Evolutionary conservation across 2,329 filamentous ascomycete species (phyloP).

Genomic region (Calonectria ilicicola): DNA sequence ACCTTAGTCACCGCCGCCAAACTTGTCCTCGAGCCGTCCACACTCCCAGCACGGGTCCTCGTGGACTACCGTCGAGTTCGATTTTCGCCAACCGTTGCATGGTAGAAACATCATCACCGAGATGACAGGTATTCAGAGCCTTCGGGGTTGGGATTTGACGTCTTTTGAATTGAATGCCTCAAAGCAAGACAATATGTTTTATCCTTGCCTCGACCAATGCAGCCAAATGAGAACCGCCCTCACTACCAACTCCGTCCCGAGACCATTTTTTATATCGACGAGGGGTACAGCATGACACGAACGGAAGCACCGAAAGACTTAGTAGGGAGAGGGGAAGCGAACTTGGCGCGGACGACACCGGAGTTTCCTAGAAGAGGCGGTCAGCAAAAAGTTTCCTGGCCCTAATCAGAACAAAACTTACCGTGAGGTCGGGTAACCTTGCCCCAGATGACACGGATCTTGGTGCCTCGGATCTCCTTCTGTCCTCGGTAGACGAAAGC

Average conservation of each 20-base stretch:
- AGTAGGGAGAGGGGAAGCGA: slow-evolving; percentile 94
- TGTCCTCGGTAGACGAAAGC: slow-evolving; percentile 98
- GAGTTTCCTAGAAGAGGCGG: slow-evolving; percentile 79
- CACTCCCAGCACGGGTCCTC: slow-evolving; percentile 42
- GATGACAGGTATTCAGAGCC: slow-evolving; percentile 39
- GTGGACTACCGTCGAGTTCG: slow-evolving; percentile 42
- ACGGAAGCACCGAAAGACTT: slow-evolving; percentile 97
- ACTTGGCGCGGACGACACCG: slow-evolving; percentile 97
- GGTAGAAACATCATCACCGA: slow-evolving; percentile 40
- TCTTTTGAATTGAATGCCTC: slow-evolving; percentile 67
- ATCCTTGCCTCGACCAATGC: slow-evolving; percentile 70
- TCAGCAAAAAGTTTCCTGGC: slow-evolving; percentile 27
- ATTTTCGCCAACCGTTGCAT: slow-evolving; percentile 38
- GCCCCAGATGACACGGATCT: slow-evolving; percentile 99
- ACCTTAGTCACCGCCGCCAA: slow-evolving; percentile 40
- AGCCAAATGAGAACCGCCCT: slow-evolving; percentile 72
- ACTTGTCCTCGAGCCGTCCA: slow-evolving; percentile 40
- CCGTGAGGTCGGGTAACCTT: slow-evolving; percentile 97
- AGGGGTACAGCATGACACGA: slow-evolving; percentile 98
- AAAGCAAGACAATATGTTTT: slow-evolving; percentile 64
- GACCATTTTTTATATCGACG: slow-evolving; percentile 88
- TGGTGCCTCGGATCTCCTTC: slow-evolving; percentile 95
- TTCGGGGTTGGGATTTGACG: slow-evolving; percentile 54
- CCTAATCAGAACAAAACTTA: slow-evolving; percentile 58
- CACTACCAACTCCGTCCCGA: slow-evolving; percentile 72